Evolutionary conservation across 768 basidiomycete genomes (phyloP).

Genomic region (Trametes villosa): DNA sequence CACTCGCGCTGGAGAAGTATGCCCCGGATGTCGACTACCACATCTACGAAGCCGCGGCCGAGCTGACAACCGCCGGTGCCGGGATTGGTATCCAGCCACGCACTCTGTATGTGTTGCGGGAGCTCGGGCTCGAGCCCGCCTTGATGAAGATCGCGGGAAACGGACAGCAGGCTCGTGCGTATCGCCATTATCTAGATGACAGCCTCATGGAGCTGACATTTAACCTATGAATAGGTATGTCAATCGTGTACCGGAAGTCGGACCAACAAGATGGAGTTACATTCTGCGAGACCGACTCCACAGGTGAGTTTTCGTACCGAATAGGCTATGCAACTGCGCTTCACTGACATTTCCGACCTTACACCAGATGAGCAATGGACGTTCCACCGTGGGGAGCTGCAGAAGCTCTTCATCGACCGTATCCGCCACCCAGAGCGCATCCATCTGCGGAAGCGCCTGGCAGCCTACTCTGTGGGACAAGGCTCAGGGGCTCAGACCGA

Average conservation of each 20-base stretch:
- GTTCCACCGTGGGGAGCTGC: conserved; percentile 26
- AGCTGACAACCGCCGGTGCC: conserved; percentile 26
- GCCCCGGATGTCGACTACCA: conserved; percentile 23
- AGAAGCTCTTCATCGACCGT: conserved; percentile 20
- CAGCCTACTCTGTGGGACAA: conserved; percentile 5
- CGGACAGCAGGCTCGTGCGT: neutral
- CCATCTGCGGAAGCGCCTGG: conserved; percentile 27
- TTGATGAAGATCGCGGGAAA: conserved; percentile 3
- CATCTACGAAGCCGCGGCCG: conserved; percentile 26
- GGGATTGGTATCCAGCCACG: conserved; percentile 24
- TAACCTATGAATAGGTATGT: neutral
- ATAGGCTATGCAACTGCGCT: rapidly evolving
- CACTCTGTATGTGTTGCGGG: conserved; percentile 11
- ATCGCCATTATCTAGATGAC: neutral
- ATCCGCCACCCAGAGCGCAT: conserved; percentile 8
- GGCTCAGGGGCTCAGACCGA: conserved; percentile 12
- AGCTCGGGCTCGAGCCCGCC: conserved; percentile 10
- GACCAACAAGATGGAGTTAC: conserved; percentile 8
- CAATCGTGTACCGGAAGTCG: conserved; percentile 12
- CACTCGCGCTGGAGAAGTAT: conserved; percentile 20
- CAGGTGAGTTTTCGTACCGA: neutral
- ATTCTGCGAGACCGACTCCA: neutral
- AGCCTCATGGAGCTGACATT: neutral
- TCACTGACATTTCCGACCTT: neutral
- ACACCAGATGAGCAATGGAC: neutral